These are phyloP conservation scores for Phalaenopsis aphrodite DNA, from an alignment of 106 monocot species.

Conservation along the genomic window DNA sequence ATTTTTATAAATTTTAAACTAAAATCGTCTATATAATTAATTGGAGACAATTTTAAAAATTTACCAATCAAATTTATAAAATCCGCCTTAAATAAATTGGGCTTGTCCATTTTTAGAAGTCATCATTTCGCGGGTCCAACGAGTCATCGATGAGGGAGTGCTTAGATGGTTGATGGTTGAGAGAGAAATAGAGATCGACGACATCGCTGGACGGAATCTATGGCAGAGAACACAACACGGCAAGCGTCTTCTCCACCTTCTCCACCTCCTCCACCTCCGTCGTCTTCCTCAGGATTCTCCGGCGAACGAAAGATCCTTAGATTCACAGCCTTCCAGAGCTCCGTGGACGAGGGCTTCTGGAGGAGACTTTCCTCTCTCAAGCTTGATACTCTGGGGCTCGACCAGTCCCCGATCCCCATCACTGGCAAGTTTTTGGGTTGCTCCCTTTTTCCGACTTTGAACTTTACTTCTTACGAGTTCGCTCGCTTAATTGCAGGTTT, in stretches of 20 bases:
- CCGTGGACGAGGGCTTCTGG: conserved; percentile 86
- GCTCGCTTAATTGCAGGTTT: conserved; percentile 37
- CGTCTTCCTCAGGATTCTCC: conserved; percentile 4
- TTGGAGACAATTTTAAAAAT: too few species aligned
- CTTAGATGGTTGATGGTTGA: neutral
- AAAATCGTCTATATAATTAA: too few species aligned
- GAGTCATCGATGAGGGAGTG: too few species aligned
- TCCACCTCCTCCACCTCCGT: neutral
- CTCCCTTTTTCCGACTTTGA: neutral
- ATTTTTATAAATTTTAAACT: too few species aligned
- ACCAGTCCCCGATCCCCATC: conserved; percentile 69
- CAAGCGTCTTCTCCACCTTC: neutral
- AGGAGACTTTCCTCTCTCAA: conserved; percentile 62
- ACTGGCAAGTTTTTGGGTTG: conserved; percentile 22
- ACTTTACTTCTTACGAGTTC: neutral
- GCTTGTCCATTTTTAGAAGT: too few species aligned
- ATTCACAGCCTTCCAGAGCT: conserved; percentile 52
- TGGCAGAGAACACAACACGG: neutral
- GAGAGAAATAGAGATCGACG: neutral
- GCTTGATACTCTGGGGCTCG: conserved; percentile 72
- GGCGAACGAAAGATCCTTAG: conserved; percentile 25
- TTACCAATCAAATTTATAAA: too few species aligned
- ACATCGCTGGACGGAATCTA: neutral
- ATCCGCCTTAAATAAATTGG: too few species aligned
- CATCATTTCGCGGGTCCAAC: too few species aligned